Percentiles rank a stretch among this genome's conserved stretches.
phyloP scores from a whole-genome alignment of 2,329 filamentous ascomycete genomes.

The Exophiala lecanii-corni region DNA sequence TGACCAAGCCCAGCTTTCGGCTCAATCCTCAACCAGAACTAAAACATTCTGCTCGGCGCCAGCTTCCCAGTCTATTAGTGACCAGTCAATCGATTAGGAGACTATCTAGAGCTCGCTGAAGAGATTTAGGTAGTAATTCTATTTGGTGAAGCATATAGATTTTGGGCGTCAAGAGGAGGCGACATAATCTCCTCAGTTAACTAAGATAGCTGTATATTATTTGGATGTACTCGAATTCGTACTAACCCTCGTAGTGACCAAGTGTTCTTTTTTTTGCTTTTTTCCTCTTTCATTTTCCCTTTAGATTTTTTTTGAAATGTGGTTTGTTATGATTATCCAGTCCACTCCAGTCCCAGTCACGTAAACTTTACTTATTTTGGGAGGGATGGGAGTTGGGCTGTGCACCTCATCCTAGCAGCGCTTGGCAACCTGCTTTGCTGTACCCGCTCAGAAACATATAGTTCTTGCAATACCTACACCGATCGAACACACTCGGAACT shows the following conservation, averaged over 20 bases:
- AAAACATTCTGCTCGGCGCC: background rate
- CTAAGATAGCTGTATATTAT: background rate
- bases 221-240: background rate
- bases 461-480: no score
- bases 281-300: conserved; percentile 3
- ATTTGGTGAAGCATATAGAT: background rate
- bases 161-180: background rate
- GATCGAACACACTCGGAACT: background rate
- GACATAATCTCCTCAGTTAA: background rate
- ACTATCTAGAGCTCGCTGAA: background rate
- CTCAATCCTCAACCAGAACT: no score
- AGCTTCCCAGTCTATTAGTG: background rate
- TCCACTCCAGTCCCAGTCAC: no score
- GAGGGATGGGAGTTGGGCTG: background rate
- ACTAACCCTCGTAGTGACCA: conserved; percentile 16
- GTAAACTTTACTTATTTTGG: background rate
- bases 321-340: no score
- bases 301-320: no score
- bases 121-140: background rate
- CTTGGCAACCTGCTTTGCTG: background rate
- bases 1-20: no score
- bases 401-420: background rate
- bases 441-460: background rate
- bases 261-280: conserved; percentile 4
- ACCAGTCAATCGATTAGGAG: background rate